Evolutionary conservation across 441 rosid genomes (phyloP), one percentile per base, ranked within the genome.

Genomic region (Gossypium laxum): DNA sequence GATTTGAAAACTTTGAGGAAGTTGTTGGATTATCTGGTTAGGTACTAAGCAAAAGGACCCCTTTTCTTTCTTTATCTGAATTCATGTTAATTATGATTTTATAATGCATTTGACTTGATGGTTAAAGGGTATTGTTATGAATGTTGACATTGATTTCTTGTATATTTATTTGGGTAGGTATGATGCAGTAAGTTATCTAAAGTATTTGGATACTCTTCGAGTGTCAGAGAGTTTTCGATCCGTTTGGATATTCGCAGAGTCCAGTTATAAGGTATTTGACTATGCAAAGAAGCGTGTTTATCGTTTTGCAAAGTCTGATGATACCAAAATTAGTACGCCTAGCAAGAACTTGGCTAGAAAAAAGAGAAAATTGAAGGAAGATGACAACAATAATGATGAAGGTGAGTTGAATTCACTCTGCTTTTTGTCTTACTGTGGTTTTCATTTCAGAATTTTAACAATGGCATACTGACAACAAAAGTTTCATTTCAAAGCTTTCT

Each of bases 211-310:
- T 81, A 89, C 99, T 3, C 84, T 90, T 34, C 85, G 98, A 79
- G 97, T 92, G 65, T 88, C 99, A 0, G 97, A 94, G 88, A 94
- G 97, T 82, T 92, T 88, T 82, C 88, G 93, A 15, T 90, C 99
- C 75, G 97, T 94, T 74, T 94, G 98, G 99, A 86, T 94, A 84
- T 94, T 94, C 88, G 97, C 98, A 45, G 98, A 92, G 83, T 83
- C 99, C 59, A 92, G 99, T 82, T 92, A 87, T 81, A 92, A 94
- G 85, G 90, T 92, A 69, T 94, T 94, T 85, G 99, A 94, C 76
- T 87, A 82, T 78, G 98, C 98, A 58, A 94, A 90, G 94, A 90
- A 88, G 87, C 88, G 96, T 56, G 99, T 88, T 51, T 94, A 90
- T 78, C 85, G 87, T 32, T 79, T 90, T 57, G 72, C 34, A 45